phyloP scores from a whole-genome alignment of 495 filamentous ascomycete species.

The Penicillium angulare region DNA sequence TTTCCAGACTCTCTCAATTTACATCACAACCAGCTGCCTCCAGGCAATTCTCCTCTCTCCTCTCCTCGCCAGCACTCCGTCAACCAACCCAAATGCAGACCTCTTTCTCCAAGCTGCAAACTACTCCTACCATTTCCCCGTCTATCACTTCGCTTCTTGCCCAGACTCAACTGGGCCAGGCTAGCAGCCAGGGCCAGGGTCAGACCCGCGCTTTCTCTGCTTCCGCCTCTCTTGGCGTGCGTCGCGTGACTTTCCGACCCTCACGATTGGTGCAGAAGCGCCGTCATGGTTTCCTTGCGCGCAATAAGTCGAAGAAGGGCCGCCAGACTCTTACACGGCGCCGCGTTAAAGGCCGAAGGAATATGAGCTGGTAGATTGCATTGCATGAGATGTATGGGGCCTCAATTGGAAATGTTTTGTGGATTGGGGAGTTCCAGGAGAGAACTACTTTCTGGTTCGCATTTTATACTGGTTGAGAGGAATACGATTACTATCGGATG shows the following conservation, averaged over 20 bases:
- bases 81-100: constrained; percentile 24
- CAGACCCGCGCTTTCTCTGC: constrained; percentile 42
- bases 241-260: constrained; percentile 62
- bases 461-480: too few species aligned
- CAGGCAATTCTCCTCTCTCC: constrained; percentile 24
- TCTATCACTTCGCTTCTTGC: constrained; percentile 26
- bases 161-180: constrained; percentile 13
- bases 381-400: background rate
- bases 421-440: too few species aligned
- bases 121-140: constrained; percentile 14
- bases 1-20: constrained; percentile 19
- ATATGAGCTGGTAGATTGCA: constrained; percentile 53
- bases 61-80: constrained; percentile 29
- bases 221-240: constrained; percentile 47
- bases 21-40: constrained; percentile 13
- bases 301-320: constrained; percentile 55
- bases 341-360: constrained; percentile 58
- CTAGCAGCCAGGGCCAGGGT: too few species aligned
- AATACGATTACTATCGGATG: too few species aligned
- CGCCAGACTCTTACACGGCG: constrained; percentile 57
- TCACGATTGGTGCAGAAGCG: constrained; percentile 70
- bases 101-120: constrained; percentile 18
- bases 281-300: constrained; percentile 64
- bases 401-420: too few species aligned
- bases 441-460: too few species aligned